Evolutionary conservation across 345 rosid species (phyloP).

Genomic region (Heritiera littoralis): DNA sequence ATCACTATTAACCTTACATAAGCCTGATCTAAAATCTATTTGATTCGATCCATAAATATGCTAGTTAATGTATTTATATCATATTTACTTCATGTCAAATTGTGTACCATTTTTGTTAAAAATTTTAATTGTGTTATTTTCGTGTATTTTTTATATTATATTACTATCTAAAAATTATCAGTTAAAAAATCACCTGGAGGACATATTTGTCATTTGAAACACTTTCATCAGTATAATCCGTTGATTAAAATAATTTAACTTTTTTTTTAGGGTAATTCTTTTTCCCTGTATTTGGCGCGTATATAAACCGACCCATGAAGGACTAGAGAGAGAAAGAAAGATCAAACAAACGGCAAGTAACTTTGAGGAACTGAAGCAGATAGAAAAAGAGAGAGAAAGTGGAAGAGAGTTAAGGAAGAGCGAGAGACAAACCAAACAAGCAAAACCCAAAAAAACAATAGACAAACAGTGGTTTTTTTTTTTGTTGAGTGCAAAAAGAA

Average conservation of each 20-base stretch:
- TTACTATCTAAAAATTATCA: no score
- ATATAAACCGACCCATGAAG: constrained; percentile 43
- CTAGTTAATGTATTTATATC: no score
- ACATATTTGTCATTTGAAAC: constrained; percentile 5
- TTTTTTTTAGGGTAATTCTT: constrained; percentile 29
- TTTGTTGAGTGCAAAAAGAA: constrained; percentile 29
- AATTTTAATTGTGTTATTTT: no score
- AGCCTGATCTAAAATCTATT: no score
- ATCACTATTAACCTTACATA: no score
- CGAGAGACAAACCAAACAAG: constrained; percentile 11
- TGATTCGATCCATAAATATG: no score
- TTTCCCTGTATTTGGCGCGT: constrained; percentile 63
- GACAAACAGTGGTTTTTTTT: constrained; percentile 16
- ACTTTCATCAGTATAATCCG: neutral
- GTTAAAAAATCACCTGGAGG: neutral
- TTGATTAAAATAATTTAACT: neutral
- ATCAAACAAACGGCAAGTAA: constrained; percentile 47
- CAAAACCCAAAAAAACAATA: constrained; percentile 5
- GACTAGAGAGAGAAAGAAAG: constrained; percentile 38
- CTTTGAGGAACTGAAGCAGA: constrained; percentile 34
- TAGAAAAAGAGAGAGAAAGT: neutral
- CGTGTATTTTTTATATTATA: no score
- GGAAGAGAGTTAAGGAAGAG: constrained; percentile 7
- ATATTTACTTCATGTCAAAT: no score
- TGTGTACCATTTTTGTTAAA: no score